Conservation (phyloP, 2,329 filamentous ascomycete species). For the Sporothrix mexicana region DNA sequence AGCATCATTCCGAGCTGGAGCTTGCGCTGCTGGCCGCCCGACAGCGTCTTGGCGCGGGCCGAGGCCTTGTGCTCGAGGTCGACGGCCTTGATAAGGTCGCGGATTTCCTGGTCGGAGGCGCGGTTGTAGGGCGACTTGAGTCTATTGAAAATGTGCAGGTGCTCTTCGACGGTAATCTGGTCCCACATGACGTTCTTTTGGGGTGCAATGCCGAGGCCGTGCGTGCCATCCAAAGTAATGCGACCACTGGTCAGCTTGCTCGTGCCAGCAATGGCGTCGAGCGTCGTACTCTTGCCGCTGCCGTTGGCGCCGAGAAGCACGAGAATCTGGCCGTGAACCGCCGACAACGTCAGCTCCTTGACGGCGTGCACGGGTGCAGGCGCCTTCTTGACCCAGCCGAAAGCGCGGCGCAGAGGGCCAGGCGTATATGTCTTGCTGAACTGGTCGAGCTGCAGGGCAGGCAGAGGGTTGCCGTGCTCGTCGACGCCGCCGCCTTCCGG, state of each 20-base stretch:
- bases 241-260: slow-evolving; percentile 76
- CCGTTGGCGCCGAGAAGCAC: slow-evolving; percentile 89
- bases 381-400: slow-evolving; percentile 53
- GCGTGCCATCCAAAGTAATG: slow-evolving; percentile 78
- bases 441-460: slow-evolving; percentile 71
- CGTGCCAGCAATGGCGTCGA: slow-evolving; percentile 85
- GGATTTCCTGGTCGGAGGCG: slow-evolving; percentile 64
- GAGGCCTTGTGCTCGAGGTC: slow-evolving; percentile 77
- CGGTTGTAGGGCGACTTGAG: slow-evolving; percentile 69
- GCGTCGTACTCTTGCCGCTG: slow-evolving; percentile 86
- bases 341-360: slow-evolving; percentile 71
- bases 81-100: slow-evolving; percentile 69
- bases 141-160: slow-evolving; percentile 81
- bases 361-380: slow-evolving; percentile 80
- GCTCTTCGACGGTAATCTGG: slow-evolving; percentile 82
- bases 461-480: slow-evolving; percentile 33
- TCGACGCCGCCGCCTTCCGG: slow-evolving; percentile 43
- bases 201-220: slow-evolving; percentile 83
- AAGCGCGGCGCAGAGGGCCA: slow-evolving; percentile 62
- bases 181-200: slow-evolving; percentile 97
- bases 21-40: slow-evolving; percentile 90
- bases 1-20: slow-evolving; percentile 95
- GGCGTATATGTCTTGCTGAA: slow-evolving; percentile 83
- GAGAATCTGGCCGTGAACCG: slow-evolving; percentile 80
- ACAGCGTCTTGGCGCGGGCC: slow-evolving; percentile 76